Percentiles rank a stretch among this genome's conserved stretches.
phyloP scores from a whole-genome alignment of 163 green algal genomes.

The Smithsoniella earleae region DNA sequence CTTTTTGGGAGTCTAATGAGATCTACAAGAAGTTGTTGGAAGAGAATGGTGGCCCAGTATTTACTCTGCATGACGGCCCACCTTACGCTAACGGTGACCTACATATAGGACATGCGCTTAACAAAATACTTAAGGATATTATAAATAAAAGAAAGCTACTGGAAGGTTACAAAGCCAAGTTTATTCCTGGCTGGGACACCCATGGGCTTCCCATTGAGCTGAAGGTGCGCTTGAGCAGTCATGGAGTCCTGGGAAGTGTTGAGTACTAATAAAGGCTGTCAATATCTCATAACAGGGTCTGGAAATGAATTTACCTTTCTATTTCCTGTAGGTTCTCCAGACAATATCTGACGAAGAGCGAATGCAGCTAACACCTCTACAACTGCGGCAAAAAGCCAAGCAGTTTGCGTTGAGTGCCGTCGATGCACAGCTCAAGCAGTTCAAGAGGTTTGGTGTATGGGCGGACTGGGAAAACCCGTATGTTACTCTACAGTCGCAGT shows the following conservation, averaged over 20 bases:
- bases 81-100: slow-evolving; percentile 98
- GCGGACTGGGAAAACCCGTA: slow-evolving; percentile 91
- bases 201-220: slow-evolving; percentile 98
- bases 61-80: slow-evolving; percentile 94
- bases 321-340: slow-evolving; percentile 60
- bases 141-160: slow-evolving; percentile 77
- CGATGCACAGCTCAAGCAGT: slow-evolving; percentile 75
- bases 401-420: slow-evolving; percentile 85
- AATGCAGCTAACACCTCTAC: slow-evolving; percentile 56
- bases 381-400: slow-evolving; percentile 71
- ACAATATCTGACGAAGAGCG: slow-evolving; percentile 53
- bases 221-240: slow-evolving; percentile 68
- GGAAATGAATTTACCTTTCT: not conserved
- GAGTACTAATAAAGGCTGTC: no score
- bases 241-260: no score
- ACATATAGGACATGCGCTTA: slow-evolving; percentile 95
- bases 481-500: slow-evolving; percentile 83
- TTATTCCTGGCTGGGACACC: slow-evolving; percentile 94
- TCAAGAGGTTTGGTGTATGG: slow-evolving; percentile 91
- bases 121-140: slow-evolving; percentile 79
- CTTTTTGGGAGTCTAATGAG: slow-evolving; percentile 68
- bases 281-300: no score
- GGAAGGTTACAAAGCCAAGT: slow-evolving; percentile 51
- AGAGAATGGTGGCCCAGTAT: slow-evolving; percentile 55
- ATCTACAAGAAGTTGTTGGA: slow-evolving; percentile 67